These are phyloP conservation scores for Agastache rugosa DNA, from an alignment of 257 asterid species.

Conservation along the genomic window DNA sequence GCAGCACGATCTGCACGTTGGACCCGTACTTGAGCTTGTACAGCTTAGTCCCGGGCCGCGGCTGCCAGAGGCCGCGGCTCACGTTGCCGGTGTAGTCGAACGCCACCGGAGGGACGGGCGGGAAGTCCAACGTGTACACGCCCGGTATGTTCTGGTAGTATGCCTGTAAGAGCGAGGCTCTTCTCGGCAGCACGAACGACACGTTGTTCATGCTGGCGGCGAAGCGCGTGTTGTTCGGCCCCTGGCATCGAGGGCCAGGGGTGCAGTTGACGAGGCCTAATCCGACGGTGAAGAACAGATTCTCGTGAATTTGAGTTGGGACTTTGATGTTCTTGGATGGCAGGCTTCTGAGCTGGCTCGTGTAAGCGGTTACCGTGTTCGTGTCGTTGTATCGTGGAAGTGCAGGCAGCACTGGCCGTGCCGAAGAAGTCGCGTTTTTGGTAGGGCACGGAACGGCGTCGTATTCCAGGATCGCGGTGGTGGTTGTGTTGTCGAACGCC, in stretches of 20 bases:
- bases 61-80: slow-evolving; percentile 59
- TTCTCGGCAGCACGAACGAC: slow-evolving; percentile 57
- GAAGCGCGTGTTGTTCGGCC: slow-evolving; percentile 61
- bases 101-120: slow-evolving; percentile 51
- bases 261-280: slow-evolving; percentile 60
- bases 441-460: slow-evolving; percentile 8
- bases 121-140: slow-evolving; percentile 57
- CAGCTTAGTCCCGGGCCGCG: slow-evolving; percentile 52
- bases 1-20: slow-evolving; percentile 59
- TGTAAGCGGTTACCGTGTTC: slow-evolving; percentile 51
- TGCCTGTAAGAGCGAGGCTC: slow-evolving; percentile 55
- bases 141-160: slow-evolving; percentile 60
- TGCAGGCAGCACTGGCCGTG: slow-evolving; percentile 50
- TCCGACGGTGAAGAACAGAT: slow-evolving; percentile 63
- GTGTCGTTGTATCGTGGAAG: slow-evolving; percentile 62
- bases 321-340: slow-evolving; percentile 36
- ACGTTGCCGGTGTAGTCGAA: slow-evolving; percentile 66
- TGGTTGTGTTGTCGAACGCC: slow-evolving; percentile 63
- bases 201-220: slow-evolving; percentile 71
- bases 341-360: slow-evolving; percentile 51
- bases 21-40: slow-evolving; percentile 55
- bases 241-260: slow-evolving; percentile 66
- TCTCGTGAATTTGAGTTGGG: slow-evolving; percentile 50
- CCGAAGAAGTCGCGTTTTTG: too few relatives aligned
- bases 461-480: slow-evolving; percentile 64